phyloP scores from a whole-genome alignment of 208 protist species.

The Herpetomonas muscarum region DNA sequence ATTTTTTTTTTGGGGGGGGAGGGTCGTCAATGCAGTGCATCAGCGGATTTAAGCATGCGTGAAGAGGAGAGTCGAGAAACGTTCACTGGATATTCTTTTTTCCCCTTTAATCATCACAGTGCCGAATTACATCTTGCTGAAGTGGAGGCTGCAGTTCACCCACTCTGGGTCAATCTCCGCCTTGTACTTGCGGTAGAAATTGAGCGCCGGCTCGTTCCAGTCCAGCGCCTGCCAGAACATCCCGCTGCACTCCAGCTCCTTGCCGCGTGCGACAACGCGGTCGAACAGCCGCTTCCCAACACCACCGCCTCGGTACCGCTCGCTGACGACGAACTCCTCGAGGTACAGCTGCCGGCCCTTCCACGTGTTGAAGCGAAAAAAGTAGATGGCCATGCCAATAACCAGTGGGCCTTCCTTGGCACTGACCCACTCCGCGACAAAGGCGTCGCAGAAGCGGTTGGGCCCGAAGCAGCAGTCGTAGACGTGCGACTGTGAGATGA shows the following conservation, averaged over 20 bases:
- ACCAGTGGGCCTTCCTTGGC: not conserved
- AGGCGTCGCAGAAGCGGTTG: constrained; percentile 8
- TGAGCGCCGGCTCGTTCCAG: constrained; percentile 15
- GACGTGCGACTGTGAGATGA: constrained; percentile 2
- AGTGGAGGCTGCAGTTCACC: constrained; percentile 15
- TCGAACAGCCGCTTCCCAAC: constrained; percentile 15
- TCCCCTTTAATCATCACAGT: no score
- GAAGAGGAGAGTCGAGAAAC: not conserved
- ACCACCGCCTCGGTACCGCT: constrained; percentile 10
- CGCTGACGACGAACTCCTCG: constrained; percentile 17
- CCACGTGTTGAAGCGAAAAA: constrained; percentile 14
- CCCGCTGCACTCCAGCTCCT: constrained; percentile 7
- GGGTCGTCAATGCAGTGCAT: no score
- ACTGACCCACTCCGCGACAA: constrained; percentile 12
- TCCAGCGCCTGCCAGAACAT: constrained; percentile 21
- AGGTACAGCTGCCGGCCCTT: constrained; percentile 15
- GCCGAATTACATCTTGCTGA: not conserved
- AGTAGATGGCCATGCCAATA: constrained; percentile 19
- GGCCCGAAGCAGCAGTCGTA: constrained; percentile 9
- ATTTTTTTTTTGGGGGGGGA: no score
- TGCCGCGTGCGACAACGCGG: constrained; percentile 6
- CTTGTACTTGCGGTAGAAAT: constrained; percentile 16
- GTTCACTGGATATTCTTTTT: not conserved
- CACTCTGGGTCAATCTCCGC: constrained; percentile 7
- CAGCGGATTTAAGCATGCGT: no score